A percentile compares a stretch with the other conserved stretches of the same genome.
phyloP scores from a whole-genome alignment of 176 grass and related monocot species.

The Microstegium vimineum region DNA sequence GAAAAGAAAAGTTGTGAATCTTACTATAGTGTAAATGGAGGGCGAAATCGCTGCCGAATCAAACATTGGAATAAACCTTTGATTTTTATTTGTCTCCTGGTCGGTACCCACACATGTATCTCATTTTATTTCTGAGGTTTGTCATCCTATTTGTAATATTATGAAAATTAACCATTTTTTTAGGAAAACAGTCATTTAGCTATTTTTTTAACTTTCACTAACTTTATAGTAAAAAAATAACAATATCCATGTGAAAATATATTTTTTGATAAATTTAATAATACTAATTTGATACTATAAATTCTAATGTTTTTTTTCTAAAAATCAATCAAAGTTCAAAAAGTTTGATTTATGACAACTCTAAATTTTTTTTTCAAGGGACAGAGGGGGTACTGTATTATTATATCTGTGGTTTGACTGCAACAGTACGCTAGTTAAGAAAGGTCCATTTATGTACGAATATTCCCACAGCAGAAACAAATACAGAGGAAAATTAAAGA shows the following conservation, averaged over 20 bases:
- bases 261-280: too few relatives aligned
- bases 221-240: too few relatives aligned
- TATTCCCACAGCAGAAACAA: conserved; percentile 34
- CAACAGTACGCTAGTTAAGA: not conserved
- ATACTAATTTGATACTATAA: too few relatives aligned
- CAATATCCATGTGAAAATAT: too few relatives aligned
- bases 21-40: not conserved
- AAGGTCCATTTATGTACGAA: conserved; percentile 22
- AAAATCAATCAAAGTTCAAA: too few relatives aligned
- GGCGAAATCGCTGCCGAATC: not conserved
- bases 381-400: too few relatives aligned
- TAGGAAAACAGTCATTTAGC: not conserved
- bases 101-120: not conserved
- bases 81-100: not conserved
- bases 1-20: conserved; percentile 19
- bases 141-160: not conserved
- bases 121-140: not conserved
- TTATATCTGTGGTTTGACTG: not conserved
- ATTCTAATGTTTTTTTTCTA: too few relatives aligned
- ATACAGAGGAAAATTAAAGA: not conserved
- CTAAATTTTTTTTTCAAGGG: too few relatives aligned
- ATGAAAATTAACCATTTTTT: not conserved
- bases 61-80: not conserved
- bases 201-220: too few relatives aligned
- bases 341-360: too few relatives aligned